Base-by-base conservation (phyloP, 176 grass and related monocot genomes). In the Bothriochloa decipiens region DNA sequence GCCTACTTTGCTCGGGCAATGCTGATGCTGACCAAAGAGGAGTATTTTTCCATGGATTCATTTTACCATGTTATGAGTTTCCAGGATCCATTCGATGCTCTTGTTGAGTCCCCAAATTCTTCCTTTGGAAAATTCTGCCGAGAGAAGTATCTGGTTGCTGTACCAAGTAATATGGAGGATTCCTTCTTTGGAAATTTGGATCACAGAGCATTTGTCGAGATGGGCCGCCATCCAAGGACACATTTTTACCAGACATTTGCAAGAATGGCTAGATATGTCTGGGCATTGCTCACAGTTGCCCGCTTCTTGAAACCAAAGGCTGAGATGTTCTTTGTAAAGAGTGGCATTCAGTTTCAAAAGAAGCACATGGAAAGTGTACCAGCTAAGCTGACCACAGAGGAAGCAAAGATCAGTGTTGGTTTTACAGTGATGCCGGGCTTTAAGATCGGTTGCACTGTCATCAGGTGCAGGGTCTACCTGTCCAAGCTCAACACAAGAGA, bases 371-470 rank as follows among this genome's bases (percentile, higher is more conserved):
- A 95, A 79, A 76, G 81, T 79, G 88, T 93, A 18, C 87, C 90
- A 8, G 41, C 82, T 55, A 82, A 82, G 62, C 49, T 85, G 41
- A 86, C 33, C 6, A 40, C 47, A 14, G 82, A 80, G 26, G 75
- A 74, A 76, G 88, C 75, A 17, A 75, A 92, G 57, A 22, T 84
- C 33, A 88, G 13, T 80, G 93, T 95, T 52, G 96, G 93, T 17
- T 93, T 93, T 87, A 95, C 93, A 7, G 87, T 98, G 26, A 91
- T 88, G 63, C 93, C 96, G 0, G 93, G 96, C 28, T 98, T 91
- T 90, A 93, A 91, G 80, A 90, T 98, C 53, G 96, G 89, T 73
- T 82, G 90, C 88, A 85, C 82, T 47, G 77, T 93, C 43, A 64
- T 95, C 74, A 83, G 79, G 16, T 93, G 90, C 80, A 91, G 81